These are phyloP conservation scores for Trametes meyenii DNA, from an alignment of 768 basidiomycete genomes.

Conservation along the genomic window DNA sequence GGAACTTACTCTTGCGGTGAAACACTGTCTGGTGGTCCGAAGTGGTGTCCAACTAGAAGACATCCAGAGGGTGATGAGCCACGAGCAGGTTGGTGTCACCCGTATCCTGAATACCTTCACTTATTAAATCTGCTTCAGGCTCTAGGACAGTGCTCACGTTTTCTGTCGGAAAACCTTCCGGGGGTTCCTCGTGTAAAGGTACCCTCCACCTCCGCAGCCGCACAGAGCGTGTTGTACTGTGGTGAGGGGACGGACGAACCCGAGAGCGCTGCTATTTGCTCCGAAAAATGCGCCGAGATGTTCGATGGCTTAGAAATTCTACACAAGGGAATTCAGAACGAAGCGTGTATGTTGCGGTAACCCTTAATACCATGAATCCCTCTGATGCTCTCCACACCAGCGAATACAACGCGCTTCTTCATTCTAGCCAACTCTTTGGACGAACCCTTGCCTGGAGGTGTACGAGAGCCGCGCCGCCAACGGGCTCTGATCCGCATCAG, in stretches of 20 bases:
- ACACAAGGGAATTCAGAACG: constrained; percentile 65
- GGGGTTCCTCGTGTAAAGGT: constrained; percentile 53
- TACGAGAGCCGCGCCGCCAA: constrained; percentile 17
- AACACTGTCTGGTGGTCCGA: constrained; percentile 71
- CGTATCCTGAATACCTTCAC: neutral
- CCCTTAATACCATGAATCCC: neutral
- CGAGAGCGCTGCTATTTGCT: constrained; percentile 75
- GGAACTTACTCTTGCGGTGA: constrained; percentile 58
- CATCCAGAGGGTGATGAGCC: constrained; percentile 66
- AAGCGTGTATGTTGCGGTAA: constrained; percentile 43
- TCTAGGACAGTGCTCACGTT: constrained; percentile 75
- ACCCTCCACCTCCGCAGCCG: constrained; percentile 77
- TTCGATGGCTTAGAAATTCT: constrained; percentile 67
- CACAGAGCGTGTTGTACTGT: constrained; percentile 45
- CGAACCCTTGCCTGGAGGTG: constrained; percentile 30
- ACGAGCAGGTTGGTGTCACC: constrained; percentile 67
- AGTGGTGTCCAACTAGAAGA: constrained; percentile 57
- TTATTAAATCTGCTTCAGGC: constrained; percentile 47
- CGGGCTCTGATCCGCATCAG: constrained; percentile 46
- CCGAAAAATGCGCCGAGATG: constrained; percentile 59
- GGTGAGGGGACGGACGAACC: constrained; percentile 45
- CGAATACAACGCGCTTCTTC: constrained; percentile 72
- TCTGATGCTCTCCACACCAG: constrained; percentile 37
- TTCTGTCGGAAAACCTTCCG: constrained; percentile 57
- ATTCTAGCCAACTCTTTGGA: constrained; percentile 48